A percentile compares a stretch with the other conserved stretches of the same genome.
phyloP scores from a whole-genome alignment of 805 yeast species.

The Candida dajiaensis region DNA sequence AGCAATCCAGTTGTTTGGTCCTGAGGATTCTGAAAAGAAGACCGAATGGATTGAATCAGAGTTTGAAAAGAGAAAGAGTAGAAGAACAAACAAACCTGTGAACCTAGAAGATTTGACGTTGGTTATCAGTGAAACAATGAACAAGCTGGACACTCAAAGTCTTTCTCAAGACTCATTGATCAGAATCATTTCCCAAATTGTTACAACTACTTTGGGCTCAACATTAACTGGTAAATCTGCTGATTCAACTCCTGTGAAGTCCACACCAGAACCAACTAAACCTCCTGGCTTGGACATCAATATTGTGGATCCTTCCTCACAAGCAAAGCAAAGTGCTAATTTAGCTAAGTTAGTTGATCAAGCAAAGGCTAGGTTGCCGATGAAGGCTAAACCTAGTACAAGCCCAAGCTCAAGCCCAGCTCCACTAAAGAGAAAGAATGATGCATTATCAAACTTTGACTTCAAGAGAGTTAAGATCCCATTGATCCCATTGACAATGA shows the following conservation, averaged over 20 bases:
- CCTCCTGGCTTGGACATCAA: neutral
- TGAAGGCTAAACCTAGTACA: neutral
- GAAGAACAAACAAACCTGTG: conserved; percentile 43
- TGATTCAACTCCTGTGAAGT: neutral
- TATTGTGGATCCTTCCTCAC: neutral
- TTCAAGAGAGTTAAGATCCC: conserved; percentile 23
- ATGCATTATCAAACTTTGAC: conserved; percentile 16
- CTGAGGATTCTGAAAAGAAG: conserved; percentile 45
- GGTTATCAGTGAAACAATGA: conserved; percentile 23
- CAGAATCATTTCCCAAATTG: conserved; percentile 21
- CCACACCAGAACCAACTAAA: neutral
- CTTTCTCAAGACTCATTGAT: conserved; percentile 30
- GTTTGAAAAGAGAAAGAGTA: conserved; percentile 57
- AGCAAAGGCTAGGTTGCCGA: neutral
- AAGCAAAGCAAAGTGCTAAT: neutral
- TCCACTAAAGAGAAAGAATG: conserved; percentile 17
- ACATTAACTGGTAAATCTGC: neutral
- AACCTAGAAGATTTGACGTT: conserved; percentile 24
- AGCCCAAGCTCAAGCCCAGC: conserved; percentile 2
- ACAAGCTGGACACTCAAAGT: conserved; percentile 41
- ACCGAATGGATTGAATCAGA: conserved; percentile 72
- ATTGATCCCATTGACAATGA: conserved; percentile 15
- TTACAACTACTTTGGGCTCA: conserved; percentile 11
- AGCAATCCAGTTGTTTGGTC: conserved; percentile 65
- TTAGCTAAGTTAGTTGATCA: neutral